phyloP scores from a whole-genome alignment of 768 basidiomycete species.

The Boletus coccyginus region DNA sequence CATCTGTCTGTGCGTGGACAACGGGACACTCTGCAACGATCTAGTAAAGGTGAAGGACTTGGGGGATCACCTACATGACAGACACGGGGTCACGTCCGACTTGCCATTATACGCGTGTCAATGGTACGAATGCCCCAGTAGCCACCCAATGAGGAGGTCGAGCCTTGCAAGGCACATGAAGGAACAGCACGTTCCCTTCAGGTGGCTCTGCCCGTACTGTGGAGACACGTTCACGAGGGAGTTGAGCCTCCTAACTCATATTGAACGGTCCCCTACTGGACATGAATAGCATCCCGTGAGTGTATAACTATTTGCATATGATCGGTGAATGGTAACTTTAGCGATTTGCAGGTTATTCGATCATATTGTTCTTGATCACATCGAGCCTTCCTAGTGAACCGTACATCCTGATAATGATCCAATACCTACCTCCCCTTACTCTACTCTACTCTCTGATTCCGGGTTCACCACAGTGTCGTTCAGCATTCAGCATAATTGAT shows the following conservation, averaged over 20 bases:
- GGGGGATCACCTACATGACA: slow-evolving; percentile 1
- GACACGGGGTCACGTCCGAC: slow-evolving; percentile 4
- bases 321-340: neutral
- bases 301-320: neutral
- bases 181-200: slow-evolving; percentile 10
- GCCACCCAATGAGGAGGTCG: neutral
- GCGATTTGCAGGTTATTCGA: neutral
- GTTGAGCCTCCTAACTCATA: neutral
- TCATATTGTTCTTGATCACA: neutral
- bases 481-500: neutral
- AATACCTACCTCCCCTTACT: neutral
- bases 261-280: neutral
- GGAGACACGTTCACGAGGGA: slow-evolving; percentile 1
- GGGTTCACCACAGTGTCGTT: neutral
- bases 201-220: slow-evolving; percentile 13
- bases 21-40: neutral
- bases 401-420: neutral
- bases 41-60: neutral
- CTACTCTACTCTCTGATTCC: neutral
- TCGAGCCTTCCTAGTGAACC: neutral
- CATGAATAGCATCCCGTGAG: neutral
- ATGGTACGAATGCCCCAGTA: slow-evolving; percentile 7
- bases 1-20: slow-evolving; percentile 2
- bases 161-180: slow-evolving; percentile 9
- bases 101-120: neutral